These are phyloP conservation scores for Hirsutella thompsonii DNA, from an alignment of 2,329 filamentous ascomycete genomes.

Conservation along the genomic window DNA sequence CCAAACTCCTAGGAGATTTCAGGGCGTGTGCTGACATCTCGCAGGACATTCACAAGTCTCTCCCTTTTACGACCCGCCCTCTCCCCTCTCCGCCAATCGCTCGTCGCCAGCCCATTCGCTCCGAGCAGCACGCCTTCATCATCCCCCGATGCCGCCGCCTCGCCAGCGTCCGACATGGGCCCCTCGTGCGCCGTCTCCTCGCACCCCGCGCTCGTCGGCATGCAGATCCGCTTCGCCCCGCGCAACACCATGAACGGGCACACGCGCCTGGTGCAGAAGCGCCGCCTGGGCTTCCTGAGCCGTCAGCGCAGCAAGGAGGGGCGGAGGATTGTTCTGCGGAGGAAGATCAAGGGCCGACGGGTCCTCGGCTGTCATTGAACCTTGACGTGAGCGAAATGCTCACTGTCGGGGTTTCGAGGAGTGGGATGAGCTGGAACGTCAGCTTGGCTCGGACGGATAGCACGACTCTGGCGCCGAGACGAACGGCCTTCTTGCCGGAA, in stretches of 20 bases:
- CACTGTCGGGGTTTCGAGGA: too few species aligned
- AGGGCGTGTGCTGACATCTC: neutral
- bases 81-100: slow-evolving; percentile 17
- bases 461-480: too few species aligned
- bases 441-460: too few species aligned
- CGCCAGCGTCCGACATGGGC: slow-evolving; percentile 7
- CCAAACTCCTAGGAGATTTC: too few species aligned
- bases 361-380: slow-evolving; percentile 17
- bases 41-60: slow-evolving; percentile 35
- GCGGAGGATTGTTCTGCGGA: slow-evolving; percentile 36
- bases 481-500: too few species aligned
- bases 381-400: too few species aligned
- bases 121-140: slow-evolving; percentile 10
- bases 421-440: too few species aligned
- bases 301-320: slow-evolving; percentile 37
- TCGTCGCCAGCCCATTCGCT: slow-evolving; percentile 6
- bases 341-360: slow-evolving; percentile 39
- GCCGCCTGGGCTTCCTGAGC: slow-evolving; percentile 43
- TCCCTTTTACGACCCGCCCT: slow-evolving; percentile 36
- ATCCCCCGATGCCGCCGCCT: slow-evolving; percentile 2
- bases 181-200: slow-evolving; percentile 26
- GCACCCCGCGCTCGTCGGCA: slow-evolving; percentile 36
- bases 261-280: slow-evolving; percentile 44
- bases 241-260: slow-evolving; percentile 43
- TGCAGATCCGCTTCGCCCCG: slow-evolving; percentile 45